These are phyloP conservation scores for Sporothrix luriei DNA, from an alignment of 2,329 filamentous ascomycete genomes.

Conservation along the genomic window DNA sequence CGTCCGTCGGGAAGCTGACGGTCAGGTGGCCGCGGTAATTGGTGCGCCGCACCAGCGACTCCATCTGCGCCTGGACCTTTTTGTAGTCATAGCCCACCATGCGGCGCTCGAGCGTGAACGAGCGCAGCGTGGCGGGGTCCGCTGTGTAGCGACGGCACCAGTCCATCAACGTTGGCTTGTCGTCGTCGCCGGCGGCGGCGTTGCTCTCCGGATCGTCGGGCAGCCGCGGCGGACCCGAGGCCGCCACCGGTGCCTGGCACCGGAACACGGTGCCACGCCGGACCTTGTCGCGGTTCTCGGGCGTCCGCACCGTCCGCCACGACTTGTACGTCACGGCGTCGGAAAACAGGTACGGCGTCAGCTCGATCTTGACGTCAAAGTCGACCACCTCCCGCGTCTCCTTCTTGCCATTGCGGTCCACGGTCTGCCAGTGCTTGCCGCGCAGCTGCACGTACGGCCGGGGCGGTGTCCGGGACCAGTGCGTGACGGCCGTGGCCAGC, in stretches of 20 bases:
- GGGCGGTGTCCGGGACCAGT: constrained; percentile 53
- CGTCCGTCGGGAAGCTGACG: constrained; percentile 62
- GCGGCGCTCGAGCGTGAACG: constrained; percentile 54
- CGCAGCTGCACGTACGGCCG: constrained; percentile 56
- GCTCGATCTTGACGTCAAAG: constrained; percentile 61
- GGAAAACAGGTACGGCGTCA: constrained; percentile 60
- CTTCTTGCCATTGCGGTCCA: constrained; percentile 51
- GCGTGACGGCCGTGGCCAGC: constrained; percentile 22
- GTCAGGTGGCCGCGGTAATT: constrained; percentile 66
- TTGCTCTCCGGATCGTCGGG: constrained; percentile 35
- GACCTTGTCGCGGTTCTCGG: constrained; percentile 61
- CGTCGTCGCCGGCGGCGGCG: neutral
- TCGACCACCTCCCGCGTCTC: constrained; percentile 55
- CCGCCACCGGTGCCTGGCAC: constrained; percentile 45
- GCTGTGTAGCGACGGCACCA: constrained; percentile 72
- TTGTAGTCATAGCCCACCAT: constrained; percentile 64
- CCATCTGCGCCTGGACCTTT: constrained; percentile 55
- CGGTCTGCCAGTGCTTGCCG: constrained; percentile 56
- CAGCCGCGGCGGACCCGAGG: constrained; percentile 42
- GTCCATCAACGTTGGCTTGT: constrained; percentile 50
- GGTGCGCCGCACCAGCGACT: constrained; percentile 61
- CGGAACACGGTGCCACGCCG: constrained; percentile 66
- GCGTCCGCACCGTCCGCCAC: constrained; percentile 53
- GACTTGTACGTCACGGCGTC: constrained; percentile 47
- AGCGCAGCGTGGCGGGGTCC: constrained; percentile 59